Conservation (phyloP, 2,329 filamentous ascomycete genomes). For the Paecilomyces dactylethromorphus region DNA sequence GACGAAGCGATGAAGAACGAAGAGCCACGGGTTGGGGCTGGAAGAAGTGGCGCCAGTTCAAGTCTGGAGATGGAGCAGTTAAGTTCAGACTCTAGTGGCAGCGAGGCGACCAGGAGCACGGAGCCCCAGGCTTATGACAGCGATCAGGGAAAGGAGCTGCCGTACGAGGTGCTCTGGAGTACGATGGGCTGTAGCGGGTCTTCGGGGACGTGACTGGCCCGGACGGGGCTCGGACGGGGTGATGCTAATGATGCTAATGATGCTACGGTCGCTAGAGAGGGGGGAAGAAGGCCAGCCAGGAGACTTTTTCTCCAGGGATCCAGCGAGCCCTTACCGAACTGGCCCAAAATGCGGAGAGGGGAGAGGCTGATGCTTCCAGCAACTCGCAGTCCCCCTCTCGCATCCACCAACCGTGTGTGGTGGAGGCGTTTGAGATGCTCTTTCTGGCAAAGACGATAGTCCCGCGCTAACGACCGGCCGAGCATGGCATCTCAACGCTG, state of each 20-base stretch:
- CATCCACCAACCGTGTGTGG: neutral
- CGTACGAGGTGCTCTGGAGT: too few relatives aligned
- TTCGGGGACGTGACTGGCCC: constrained; percentile 11
- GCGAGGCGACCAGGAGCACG: neutral
- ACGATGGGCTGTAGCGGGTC: too few relatives aligned
- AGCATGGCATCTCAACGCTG: neutral
- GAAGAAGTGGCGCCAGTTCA: constrained; percentile 16
- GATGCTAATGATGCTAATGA: too few relatives aligned
- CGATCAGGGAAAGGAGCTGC: neutral
- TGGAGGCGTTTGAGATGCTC: neutral
- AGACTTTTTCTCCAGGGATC: neutral
- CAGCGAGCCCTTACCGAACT: neutral
- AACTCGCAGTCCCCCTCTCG: neutral
- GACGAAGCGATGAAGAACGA: constrained; percentile 4
- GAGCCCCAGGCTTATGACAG: neutral
- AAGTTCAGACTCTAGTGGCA: neutral
- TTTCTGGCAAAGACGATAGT: neutral
- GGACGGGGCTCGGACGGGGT: neutral
- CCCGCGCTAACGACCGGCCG: neutral
- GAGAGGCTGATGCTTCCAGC: neutral
- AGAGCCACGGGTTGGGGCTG: constrained; percentile 19
- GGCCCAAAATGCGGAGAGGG: neutral
- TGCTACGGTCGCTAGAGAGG: neutral
- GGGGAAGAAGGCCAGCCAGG: neutral
- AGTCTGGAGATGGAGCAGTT: neutral